phyloP scores from a whole-genome alignment of 129 eudicot species.

The Centella asiatica region DNA sequence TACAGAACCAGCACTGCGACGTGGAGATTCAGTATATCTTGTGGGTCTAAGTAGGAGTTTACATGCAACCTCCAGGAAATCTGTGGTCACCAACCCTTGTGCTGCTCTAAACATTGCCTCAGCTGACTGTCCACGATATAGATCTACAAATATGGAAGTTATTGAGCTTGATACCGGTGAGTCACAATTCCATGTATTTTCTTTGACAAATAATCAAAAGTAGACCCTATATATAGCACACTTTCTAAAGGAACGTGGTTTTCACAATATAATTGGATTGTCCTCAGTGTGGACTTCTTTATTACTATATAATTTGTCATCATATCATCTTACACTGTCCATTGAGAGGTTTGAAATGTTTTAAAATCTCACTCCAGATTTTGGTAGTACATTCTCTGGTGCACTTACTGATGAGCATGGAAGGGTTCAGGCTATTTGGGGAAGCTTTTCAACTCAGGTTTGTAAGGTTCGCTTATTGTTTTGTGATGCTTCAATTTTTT shows the following conservation, averaged over 20 bases:
- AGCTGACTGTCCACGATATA: slow-evolving; percentile 90
- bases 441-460: slow-evolving; percentile 97
- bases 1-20: slow-evolving; percentile 76
- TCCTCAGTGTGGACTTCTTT: neutral
- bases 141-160: slow-evolving; percentile 97
- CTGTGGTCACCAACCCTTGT: slow-evolving; percentile 81
- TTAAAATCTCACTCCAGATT: slow-evolving; percentile 37
- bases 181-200: neutral
- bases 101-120: slow-evolving; percentile 86
- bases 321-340: neutral
- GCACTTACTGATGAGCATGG: slow-evolving; percentile 83
- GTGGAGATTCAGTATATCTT: slow-evolving; percentile 83
- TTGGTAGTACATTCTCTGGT: slow-evolving; percentile 92
- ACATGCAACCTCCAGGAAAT: slow-evolving; percentile 93
- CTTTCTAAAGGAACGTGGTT: neutral
- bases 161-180: slow-evolving; percentile 85
- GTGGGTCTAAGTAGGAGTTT: slow-evolving; percentile 90
- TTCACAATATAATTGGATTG: neutral
- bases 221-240: neutral
- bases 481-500: slow-evolving; percentile 6
- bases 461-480: slow-evolving; percentile 14
- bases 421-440: slow-evolving; percentile 91
- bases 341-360: neutral
- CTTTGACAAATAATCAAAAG: neutral
- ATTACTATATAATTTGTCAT: slow-evolving; percentile 1